phyloP scores from a whole-genome alignment of 768 basidiomycete species.

The Sutorius australiensis region DNA sequence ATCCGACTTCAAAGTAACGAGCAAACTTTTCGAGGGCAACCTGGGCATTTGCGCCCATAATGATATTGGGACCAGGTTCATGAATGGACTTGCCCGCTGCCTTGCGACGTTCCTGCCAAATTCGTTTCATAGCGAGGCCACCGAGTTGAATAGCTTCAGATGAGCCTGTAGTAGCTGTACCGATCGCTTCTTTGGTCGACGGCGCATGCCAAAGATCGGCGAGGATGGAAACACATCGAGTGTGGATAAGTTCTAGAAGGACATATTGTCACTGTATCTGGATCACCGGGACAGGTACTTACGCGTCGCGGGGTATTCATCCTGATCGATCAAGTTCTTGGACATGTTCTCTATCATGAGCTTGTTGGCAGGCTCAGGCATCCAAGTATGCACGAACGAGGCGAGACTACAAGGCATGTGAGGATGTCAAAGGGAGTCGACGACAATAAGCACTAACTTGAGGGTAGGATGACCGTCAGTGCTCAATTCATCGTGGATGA shows the following conservation, averaged over 20 bases:
- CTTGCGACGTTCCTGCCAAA: slow-evolving; percentile 68
- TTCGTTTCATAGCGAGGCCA: slow-evolving; percentile 66
- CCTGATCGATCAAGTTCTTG: slow-evolving; percentile 68
- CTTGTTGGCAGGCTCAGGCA: slow-evolving; percentile 48
- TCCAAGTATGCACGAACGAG: slow-evolving; percentile 67
- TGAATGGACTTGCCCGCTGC: slow-evolving; percentile 61
- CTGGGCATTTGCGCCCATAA: slow-evolving; percentile 68
- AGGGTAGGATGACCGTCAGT: slow-evolving; percentile 54
- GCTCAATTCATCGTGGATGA: slow-evolving; percentile 61
- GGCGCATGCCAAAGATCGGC: slow-evolving; percentile 69
- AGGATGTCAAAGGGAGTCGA: not conserved
- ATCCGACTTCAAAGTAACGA: slow-evolving; percentile 64
- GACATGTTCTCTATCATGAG: slow-evolving; percentile 62
- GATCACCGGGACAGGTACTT: slow-evolving; percentile 2
- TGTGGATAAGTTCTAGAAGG: slow-evolving; percentile 39
- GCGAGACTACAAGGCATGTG: slow-evolving; percentile 39
- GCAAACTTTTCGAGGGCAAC: slow-evolving; percentile 72
- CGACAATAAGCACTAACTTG: slow-evolving; percentile 33
- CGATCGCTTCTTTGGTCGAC: slow-evolving; percentile 49
- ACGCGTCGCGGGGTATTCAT: slow-evolving; percentile 64
- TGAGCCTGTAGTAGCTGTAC: slow-evolving; percentile 68
- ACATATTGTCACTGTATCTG: not conserved
- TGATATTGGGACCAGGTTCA: slow-evolving; percentile 61
- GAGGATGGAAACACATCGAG: slow-evolving; percentile 51
- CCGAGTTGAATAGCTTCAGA: slow-evolving; percentile 73